Evolutionary conservation across 2,329 filamentous ascomycete genomes (phyloP), one percentile per base, ranked within the genome.

Genomic region (Botrytis fabae): DNA sequence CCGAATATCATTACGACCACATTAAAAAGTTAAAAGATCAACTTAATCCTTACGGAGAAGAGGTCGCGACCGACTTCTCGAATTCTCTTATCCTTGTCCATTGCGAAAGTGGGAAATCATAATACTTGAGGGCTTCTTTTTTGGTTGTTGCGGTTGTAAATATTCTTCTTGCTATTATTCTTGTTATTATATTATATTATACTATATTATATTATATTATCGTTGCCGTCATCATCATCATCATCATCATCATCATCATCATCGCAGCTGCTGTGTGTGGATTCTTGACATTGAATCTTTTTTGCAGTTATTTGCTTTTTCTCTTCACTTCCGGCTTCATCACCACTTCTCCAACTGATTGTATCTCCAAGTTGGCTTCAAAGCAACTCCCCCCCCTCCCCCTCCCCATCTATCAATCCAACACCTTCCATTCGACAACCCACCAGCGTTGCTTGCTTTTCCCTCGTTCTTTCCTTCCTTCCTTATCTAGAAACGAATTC

Each of bases 21-120:
- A n/a, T 42, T n/a, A 62, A 28, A 62, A 38, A 62, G 60, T 40
- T 40, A 62, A 62, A 40, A 62, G 60, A 62, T 62, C 60, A 9
- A n/a, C 60, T n/a, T 25, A n/a, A 62, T 62, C 60, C 60, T 40
- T 62, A 9, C 35, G 18, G 61, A 57, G 7, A n/a, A 4, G 60
- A 62, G 61, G 61, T 42, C 61, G n/a, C 61, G 61, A 28, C 61
- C 61, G 40, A 6, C 60, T 62, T 62, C 60, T 42, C 14, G 51
- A 57, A 16, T 57, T 28, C 51, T 57, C n/a, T 57, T 3, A 28
- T 4, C 61, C 61, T 44, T 28, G 61, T 32, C n/a, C 6, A 44
- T 63, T 28, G n/a, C 38, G 40, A 44, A 44, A 28, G 61, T 63
- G 61, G 38, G 60, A 62, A 62, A 62, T 28, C 28, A 28, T 28